phyloP scores from a whole-genome alignment of 2,329 filamentous ascomycete genomes.

The Zalaria obscura region DNA sequence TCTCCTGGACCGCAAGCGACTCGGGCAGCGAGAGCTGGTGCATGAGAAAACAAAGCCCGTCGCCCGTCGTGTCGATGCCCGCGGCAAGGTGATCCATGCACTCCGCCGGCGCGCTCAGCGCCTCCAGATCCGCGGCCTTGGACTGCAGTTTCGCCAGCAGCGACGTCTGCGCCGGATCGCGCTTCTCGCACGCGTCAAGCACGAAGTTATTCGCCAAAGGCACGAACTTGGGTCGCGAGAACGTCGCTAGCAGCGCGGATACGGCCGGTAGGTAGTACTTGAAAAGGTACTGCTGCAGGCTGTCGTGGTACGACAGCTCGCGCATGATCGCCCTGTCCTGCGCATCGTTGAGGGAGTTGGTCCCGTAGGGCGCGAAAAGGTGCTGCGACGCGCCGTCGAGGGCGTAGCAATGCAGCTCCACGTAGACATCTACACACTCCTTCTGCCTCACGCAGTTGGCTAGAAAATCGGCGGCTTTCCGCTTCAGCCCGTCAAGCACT shows the following conservation, averaged over 20 bases:
- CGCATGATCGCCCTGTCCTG: slow-evolving; percentile 4
- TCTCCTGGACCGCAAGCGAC: slow-evolving; percentile 2
- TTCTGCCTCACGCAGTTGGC: slow-evolving; percentile 3
- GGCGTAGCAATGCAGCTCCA: slow-evolving; percentile 7
- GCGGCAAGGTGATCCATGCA: slow-evolving; percentile 59
- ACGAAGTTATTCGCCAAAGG: slow-evolving; percentile 4
- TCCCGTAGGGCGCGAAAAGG: slow-evolving; percentile 6
- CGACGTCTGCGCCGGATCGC: background rate
- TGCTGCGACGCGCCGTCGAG: slow-evolving; percentile 6
- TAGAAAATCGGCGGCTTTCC: slow-evolving; percentile 3
- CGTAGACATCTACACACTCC: slow-evolving; percentile 6
- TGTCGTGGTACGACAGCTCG: slow-evolving; percentile 7
- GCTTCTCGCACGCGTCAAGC: background rate
- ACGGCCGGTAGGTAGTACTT: slow-evolving; percentile 5
- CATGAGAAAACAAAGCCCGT: slow-evolving; percentile 56
- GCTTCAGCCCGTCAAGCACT: slow-evolving; percentile 1
- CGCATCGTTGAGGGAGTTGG: slow-evolving; percentile 3
- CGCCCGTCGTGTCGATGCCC: slow-evolving; percentile 58
- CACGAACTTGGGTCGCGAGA: background rate
- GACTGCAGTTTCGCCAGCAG: slow-evolving; percentile 2
- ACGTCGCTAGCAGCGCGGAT: background rate
- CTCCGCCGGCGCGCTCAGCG: slow-evolving; percentile 28
- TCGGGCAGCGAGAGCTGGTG: slow-evolving; percentile 52
- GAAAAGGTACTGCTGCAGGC: slow-evolving; percentile 3
- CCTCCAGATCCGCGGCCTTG: slow-evolving; percentile 3